Evolutionary conservation across 345 rosid genomes (phyloP).

Genomic region (Trapa bicornis): DNA sequence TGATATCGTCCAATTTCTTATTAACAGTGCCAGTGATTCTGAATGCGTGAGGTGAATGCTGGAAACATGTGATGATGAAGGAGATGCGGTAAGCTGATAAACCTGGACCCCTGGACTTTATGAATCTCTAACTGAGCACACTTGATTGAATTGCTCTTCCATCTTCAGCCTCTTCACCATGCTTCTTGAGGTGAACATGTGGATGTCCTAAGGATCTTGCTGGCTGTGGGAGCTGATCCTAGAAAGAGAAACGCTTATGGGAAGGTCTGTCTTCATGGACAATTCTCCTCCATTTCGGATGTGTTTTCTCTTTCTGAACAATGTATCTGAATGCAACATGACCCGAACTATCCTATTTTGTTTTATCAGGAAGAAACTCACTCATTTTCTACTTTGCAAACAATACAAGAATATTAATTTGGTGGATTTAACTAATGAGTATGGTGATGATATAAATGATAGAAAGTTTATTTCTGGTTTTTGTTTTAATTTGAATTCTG

Average conservation of each 20-base stretch:
- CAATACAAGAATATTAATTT: too few relatives aligned
- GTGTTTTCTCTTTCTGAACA: background rate
- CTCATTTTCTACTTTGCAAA: too few relatives aligned
- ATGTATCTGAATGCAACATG: too few relatives aligned
- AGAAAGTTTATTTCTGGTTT: too few relatives aligned
- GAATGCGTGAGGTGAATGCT: conserved; percentile 58
- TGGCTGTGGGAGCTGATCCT: conserved; percentile 59
- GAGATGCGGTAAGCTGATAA: conserved; percentile 60
- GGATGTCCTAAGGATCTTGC: conserved; percentile 50
- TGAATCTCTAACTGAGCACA: background rate
- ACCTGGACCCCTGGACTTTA: background rate
- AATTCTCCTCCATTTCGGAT: background rate
- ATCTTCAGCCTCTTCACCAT: conserved; percentile 77
- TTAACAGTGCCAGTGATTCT: conserved; percentile 33
- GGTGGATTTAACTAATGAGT: too few relatives aligned
- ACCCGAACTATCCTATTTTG: too few relatives aligned
- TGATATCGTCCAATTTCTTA: conserved; percentile 52
- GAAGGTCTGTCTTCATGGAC: conserved; percentile 37
- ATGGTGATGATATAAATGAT: too few relatives aligned
- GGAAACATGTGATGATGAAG: conserved; percentile 60
- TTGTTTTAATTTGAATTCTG: too few relatives aligned
- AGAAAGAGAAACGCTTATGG: conserved; percentile 42
- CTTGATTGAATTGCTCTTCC: background rate
- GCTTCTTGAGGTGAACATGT: conserved; percentile 89
- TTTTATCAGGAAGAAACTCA: too few relatives aligned